These are phyloP conservation scores for Pseudogymnoascus sp. DNA, from an alignment of 2,329 filamentous ascomycete genomes.

Conservation along the genomic window DNA sequence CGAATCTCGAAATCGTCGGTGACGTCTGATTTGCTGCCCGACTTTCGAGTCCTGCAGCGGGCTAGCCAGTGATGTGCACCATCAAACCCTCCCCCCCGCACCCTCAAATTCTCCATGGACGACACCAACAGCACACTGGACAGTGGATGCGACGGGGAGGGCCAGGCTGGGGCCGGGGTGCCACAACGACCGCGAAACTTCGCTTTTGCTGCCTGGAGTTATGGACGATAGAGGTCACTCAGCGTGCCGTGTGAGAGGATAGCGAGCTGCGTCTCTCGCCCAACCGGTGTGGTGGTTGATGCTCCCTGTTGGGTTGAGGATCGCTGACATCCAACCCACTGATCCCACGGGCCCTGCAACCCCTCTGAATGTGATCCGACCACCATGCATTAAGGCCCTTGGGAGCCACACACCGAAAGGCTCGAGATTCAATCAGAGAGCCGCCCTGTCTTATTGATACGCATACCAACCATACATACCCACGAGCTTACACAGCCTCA, in stretches of 20 bases:
- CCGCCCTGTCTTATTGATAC: background rate
- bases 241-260: background rate
- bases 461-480: background rate
- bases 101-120: background rate
- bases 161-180: background rate
- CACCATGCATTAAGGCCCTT: conserved; percentile 3
- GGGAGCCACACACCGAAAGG: background rate
- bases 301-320: background rate
- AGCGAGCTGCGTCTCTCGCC: background rate
- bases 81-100: background rate
- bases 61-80: background rate
- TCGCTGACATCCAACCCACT: background rate
- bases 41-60: background rate
- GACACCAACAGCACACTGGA: background rate
- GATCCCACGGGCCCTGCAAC: background rate
- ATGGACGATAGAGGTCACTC: background rate
- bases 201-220: background rate
- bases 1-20: background rate
- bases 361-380: background rate
- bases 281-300: background rate
- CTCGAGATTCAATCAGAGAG: background rate
- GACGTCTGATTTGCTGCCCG: conserved; percentile 5
- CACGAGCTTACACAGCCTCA: background rate
- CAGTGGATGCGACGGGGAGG: background rate
- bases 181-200: background rate